Evolutionary conservation across 2,329 filamentous ascomycete genomes (phyloP).

Genomic region (Elsinoe australis): DNA sequence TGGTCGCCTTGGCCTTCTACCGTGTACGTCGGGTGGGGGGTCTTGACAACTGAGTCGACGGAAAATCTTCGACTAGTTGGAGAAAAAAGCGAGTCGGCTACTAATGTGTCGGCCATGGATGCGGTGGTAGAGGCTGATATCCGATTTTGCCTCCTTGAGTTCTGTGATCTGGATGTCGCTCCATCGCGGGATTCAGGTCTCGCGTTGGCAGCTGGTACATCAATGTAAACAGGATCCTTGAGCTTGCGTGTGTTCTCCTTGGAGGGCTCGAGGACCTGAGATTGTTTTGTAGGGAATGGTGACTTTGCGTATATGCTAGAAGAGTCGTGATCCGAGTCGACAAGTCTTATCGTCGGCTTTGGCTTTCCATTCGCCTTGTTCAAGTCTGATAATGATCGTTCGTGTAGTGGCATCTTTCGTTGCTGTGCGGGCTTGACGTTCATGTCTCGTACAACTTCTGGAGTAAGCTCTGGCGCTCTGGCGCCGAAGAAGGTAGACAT

Average conservation of each 20-base stretch:
- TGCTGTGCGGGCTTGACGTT: constrained; percentile 18
- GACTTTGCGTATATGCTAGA: constrained; percentile 20
- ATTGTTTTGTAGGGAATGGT: constrained; percentile 19
- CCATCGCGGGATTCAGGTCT: constrained; percentile 21
- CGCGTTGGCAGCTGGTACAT: constrained; percentile 27
- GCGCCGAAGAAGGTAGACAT: constrained; percentile 21
- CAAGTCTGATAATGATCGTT: constrained; percentile 24
- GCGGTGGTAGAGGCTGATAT: constrained; percentile 17
- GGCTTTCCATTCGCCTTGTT: constrained; percentile 22
- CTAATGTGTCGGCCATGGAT: constrained; percentile 18
- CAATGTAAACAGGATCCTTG: constrained; percentile 14
- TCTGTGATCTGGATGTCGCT: constrained; percentile 4
- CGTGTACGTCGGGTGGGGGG: background rate
- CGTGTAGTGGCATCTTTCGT: constrained; percentile 24
- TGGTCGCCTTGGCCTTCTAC: constrained; percentile 15
- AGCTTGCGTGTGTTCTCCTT: constrained; percentile 1
- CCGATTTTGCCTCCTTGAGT: constrained; percentile 3
- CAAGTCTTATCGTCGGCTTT: constrained; percentile 30
- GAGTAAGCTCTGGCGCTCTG: constrained; percentile 18
- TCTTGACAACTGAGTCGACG: constrained; percentile 11
- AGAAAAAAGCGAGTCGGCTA: constrained; percentile 18
- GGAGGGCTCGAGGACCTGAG: constrained; percentile 19
- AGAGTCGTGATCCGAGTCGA: constrained; percentile 22
- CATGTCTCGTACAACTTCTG: constrained; percentile 17
- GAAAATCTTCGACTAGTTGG: constrained; percentile 19